These are phyloP conservation scores for Petunia hybrid DNA, from an alignment of 305 asterid species.

Conservation along the genomic window DNA sequence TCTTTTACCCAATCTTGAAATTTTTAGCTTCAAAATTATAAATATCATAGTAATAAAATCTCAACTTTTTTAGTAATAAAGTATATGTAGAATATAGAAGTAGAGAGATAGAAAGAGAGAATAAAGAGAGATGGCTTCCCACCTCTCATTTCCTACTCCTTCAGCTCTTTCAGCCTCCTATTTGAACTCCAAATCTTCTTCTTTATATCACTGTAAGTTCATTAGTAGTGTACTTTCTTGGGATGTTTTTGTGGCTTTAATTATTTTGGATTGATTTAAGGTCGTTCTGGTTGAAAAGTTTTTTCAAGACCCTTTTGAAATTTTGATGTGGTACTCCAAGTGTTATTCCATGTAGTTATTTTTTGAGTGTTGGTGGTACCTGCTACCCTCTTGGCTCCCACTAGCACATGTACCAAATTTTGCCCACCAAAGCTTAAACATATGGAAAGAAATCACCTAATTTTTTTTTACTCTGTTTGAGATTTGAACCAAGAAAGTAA, in stretches of 20 bases:
- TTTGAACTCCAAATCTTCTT: slow-evolving; percentile 45
- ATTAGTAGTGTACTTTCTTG: no score
- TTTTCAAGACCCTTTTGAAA: background rate
- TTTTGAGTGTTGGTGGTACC: no score
- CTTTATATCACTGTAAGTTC: slow-evolving; percentile 48
- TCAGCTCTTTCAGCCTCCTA: slow-evolving; percentile 52
- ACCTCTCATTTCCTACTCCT: slow-evolving; percentile 53
- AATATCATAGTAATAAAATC: background rate
- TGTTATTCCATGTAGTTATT: background rate
- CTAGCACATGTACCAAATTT: no score
- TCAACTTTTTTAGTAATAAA: background rate
- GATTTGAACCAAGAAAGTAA: background rate
- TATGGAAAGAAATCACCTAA: no score
- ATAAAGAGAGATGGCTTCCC: slow-evolving; percentile 44
- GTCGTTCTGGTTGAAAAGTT: background rate
- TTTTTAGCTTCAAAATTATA: background rate
- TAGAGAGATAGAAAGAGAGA: slow-evolving; percentile 36
- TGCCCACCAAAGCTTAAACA: no score
- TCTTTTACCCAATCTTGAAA: background rate
- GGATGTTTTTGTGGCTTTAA: background rate
- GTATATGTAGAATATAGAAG: background rate
- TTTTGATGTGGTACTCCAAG: background rate
- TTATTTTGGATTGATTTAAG: background rate
- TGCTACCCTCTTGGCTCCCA: no score
- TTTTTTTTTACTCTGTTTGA: no score